Conservation (phyloP, 176 grass and related monocot genomes). For the Lolium multiflorum region DNA sequence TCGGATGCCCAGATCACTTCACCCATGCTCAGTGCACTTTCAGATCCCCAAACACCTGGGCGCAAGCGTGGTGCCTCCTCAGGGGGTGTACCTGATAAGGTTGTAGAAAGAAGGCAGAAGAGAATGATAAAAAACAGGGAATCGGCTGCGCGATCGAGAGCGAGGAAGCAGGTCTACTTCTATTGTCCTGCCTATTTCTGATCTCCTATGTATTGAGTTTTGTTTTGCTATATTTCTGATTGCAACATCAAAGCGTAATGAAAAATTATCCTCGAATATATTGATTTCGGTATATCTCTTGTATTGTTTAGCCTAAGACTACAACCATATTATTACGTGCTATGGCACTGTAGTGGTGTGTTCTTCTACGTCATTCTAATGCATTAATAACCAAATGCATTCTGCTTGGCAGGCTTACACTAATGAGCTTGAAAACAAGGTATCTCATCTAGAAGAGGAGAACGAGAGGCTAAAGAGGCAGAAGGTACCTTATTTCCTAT, state of each 20-base stretch:
- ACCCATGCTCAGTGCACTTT: conserved; percentile 52
- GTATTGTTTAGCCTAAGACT: conserved; percentile 19
- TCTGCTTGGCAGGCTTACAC: conserved; percentile 79
- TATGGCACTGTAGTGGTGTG: not conserved
- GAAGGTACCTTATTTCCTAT: conserved; percentile 63
- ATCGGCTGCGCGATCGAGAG: conserved; percentile 95
- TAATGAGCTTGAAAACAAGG: conserved; percentile 96
- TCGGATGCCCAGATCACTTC: conserved; percentile 41
- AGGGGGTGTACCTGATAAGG: conserved; percentile 64
- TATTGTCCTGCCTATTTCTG: not conserved
- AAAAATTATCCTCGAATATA: not conserved
- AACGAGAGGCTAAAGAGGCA: conserved; percentile 86
- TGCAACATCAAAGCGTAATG: conserved; percentile 34
- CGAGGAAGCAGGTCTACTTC: conserved; percentile 82
- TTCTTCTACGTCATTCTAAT: not conserved
- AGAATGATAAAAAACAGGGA: conserved; percentile 99
- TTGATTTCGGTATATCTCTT: not conserved
- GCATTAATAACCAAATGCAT: conserved; percentile 6
- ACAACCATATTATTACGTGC: not conserved
- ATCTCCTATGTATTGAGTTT: conserved; percentile 4
- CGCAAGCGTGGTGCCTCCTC: conserved; percentile 47
- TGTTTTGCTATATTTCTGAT: conserved; percentile 21
- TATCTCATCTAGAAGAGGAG: conserved; percentile 75
- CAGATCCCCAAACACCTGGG: conserved; percentile 57
- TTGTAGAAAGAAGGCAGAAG: conserved; percentile 88